Base-by-base conservation (phyloP, 768 basidiomycete species). In the Macrolepiota fuliginosa region DNA sequence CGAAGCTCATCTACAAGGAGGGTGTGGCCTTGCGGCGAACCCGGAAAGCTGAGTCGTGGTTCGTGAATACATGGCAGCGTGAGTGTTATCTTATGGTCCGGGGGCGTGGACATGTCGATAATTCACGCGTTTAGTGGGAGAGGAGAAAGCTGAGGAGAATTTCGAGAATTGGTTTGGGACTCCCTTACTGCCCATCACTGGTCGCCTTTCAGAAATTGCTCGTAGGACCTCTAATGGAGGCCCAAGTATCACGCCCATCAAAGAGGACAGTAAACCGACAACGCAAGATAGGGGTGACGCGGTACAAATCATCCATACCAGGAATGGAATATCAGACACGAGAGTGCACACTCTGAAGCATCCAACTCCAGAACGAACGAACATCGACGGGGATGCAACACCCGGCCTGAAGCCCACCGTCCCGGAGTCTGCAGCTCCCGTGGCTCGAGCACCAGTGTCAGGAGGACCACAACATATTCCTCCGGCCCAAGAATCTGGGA, bases 11-110 rank as follows among this genome's bases (percentile, higher is more conserved):
- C 54, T 73, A 25, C 19, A 65, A 56, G 66, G 70, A 68, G 55
- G 63, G 40, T 61, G 51, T 55, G 42, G 29, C 27, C 63, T 65
- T 37, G 46, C 64, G 9, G 56, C 62, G 24, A 57, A 66, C 15
- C 2, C 29, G 60, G 32, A 27, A 50, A 19, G 46, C 29, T 46
- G 53, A 49, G 10, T 49, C 25, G 17, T 66, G 61, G 19, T 61
- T 60, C 15, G 56, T 74, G 22, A 72, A 74, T 61, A 72, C 71
- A 50, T 74, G 72, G 72, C 55, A 62, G 57, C 39, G 74, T 74
- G 55, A 27, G 69, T 67, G 24, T 49, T 10, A n/a, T 25, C 37
- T 5, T 39, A 13, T 42, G 45, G n/a, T 19, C 11, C 35, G 13
- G 13, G 35, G n/a, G 12, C 1, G 25, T 29, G 39, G 56, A 10